Conservation (phyloP, 176 grass and related monocot genomes). For the Triticum urartu region DNA sequence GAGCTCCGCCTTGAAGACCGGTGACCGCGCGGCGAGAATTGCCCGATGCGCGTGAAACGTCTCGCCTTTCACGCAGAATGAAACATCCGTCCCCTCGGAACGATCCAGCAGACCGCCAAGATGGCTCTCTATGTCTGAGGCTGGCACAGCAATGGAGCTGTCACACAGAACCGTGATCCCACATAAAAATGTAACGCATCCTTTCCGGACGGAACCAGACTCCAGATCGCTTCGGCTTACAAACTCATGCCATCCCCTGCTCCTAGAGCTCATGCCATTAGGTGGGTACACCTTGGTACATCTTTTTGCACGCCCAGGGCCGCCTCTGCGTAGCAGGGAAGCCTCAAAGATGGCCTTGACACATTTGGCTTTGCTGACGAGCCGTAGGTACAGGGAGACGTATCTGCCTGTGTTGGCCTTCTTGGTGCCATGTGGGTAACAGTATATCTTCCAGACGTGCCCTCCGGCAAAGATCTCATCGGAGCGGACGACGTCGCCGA, state of each 20-base stretch:
- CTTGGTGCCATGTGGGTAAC: not conserved
- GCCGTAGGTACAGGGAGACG: not conserved
- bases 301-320: not conserved
- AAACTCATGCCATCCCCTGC: slow-evolving; percentile 17
- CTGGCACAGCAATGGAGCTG: slow-evolving; percentile 1
- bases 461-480: not conserved
- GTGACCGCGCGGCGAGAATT: slow-evolving; percentile 12
- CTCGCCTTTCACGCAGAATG: slow-evolving; percentile 21
- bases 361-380: not conserved
- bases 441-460: not conserved
- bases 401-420: not conserved
- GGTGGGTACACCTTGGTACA: not conserved
- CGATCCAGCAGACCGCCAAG: not conserved
- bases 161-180: not conserved
- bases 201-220: not conserved
- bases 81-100: slow-evolving; percentile 21
- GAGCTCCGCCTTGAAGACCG: slow-evolving; percentile 36
- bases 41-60: slow-evolving; percentile 14
- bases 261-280: not conserved
- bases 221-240: not conserved
- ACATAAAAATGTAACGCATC: not conserved
- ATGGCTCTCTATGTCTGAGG: slow-evolving; percentile 16
- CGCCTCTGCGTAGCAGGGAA: not conserved
- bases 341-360: slow-evolving; percentile 9
- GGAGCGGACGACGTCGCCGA: not conserved